Conservation (phyloP, 192 early-diverging fungal genomes). For the Gaertneriomyces sp. region DNA sequence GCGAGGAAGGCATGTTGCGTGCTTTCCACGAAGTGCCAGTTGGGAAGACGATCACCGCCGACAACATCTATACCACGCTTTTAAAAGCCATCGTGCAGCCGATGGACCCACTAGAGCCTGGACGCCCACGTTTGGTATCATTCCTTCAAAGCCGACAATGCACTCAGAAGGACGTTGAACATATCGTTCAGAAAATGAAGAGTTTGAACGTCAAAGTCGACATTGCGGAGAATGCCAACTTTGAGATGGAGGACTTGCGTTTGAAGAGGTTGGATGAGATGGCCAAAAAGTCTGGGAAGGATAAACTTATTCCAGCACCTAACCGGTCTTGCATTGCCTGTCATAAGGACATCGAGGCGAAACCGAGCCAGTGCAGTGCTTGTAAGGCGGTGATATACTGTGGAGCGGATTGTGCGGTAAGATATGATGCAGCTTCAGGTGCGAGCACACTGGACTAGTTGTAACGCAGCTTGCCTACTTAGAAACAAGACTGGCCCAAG, state of each 20-base stretch:
- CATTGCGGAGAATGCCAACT: constrained; percentile 29
- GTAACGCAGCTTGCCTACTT: not conserved
- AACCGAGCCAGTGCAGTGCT: constrained; percentile 52
- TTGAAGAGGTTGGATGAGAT: not conserved
- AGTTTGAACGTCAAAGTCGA: constrained; percentile 26
- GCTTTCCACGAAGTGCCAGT: constrained; percentile 31
- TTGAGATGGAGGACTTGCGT: constrained; percentile 23
- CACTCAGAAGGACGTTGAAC: constrained; percentile 11
- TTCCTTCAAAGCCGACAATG: constrained; percentile 38
- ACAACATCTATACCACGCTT: constrained; percentile 25
- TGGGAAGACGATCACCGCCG: constrained; percentile 24
- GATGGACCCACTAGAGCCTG: constrained; percentile 8
- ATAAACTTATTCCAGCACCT: constrained; percentile 30
- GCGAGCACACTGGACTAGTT: too few relatives aligned
- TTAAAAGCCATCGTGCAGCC: constrained; percentile 37
- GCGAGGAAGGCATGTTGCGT: constrained; percentile 42
- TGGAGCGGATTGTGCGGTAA: constrained; percentile 48
- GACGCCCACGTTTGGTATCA: constrained; percentile 24
- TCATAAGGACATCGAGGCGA: constrained; percentile 49
- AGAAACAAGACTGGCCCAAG: constrained; percentile 55
- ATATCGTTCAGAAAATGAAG: constrained; percentile 20
- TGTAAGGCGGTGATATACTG: constrained; percentile 58
- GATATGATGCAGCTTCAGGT: constrained; percentile 1
- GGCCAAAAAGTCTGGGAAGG: not conserved
- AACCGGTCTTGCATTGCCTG: constrained; percentile 46